Evolutionary conservation across 179 eudicot genomes (phyloP).

Genomic region (Silene coronaria): DNA sequence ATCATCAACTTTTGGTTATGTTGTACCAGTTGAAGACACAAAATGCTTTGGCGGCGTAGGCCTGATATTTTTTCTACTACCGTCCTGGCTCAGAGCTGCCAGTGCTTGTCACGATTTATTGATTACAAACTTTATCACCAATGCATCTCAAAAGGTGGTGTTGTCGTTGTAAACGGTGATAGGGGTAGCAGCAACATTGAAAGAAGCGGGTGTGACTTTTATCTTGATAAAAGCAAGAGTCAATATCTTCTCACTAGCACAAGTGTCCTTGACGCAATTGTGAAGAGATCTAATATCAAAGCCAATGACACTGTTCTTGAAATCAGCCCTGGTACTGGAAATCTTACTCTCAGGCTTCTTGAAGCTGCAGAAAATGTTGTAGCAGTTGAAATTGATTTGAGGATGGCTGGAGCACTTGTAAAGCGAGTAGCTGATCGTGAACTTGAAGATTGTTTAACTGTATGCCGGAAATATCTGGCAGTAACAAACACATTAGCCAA

Average conservation of each 20-base stretch:
- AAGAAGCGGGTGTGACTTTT: slow-evolving; percentile 35
- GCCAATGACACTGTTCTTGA: slow-evolving; percentile 71
- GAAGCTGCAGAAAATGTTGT: slow-evolving; percentile 63
- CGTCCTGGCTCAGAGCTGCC: slow-evolving; percentile 17
- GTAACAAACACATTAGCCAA: background rate
- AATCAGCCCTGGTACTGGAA: slow-evolving; percentile 95
- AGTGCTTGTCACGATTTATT: slow-evolving; percentile 21
- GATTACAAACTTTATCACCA: slow-evolving; percentile 26
- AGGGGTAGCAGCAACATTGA: slow-evolving; percentile 22
- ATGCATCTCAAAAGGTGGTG: slow-evolving; percentile 16
- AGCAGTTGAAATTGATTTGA: slow-evolving; percentile 67
- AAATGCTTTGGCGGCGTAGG: slow-evolving; percentile 26
- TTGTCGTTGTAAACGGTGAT: slow-evolving; percentile 25
- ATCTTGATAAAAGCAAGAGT: slow-evolving; percentile 63
- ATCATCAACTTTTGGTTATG: background rate
- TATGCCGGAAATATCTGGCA: slow-evolving; percentile 29
- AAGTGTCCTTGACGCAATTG: slow-evolving; percentile 68
- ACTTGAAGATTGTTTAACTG: slow-evolving; percentile 42
- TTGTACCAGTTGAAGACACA: background rate
- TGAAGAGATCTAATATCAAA: slow-evolving; percentile 45
- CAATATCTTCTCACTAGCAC: slow-evolving; percentile 77
- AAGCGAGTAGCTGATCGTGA: slow-evolving; percentile 55
- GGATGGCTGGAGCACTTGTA: slow-evolving; percentile 71
- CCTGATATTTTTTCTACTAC: slow-evolving; percentile 12
- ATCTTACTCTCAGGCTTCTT: slow-evolving; percentile 74